Conservation (phyloP, 1,284 basidiomycete species). For the Sporisorium scitamineum region DNA sequence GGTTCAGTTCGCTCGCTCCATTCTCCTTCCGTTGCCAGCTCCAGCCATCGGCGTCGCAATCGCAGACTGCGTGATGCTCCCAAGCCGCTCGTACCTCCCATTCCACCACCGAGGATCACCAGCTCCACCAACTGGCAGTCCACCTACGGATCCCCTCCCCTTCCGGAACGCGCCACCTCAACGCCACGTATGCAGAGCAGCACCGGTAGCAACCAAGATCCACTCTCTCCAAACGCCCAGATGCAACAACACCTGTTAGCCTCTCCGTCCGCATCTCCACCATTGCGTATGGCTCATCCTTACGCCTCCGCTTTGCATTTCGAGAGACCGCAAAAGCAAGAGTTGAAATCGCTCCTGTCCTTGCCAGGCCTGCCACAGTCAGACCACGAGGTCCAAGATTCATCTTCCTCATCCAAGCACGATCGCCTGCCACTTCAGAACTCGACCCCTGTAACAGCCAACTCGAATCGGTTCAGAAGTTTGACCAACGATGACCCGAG, state of each 20-base stretch:
- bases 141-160: slow-evolving; percentile 38
- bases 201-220: slow-evolving; percentile 20
- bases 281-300: slow-evolving; percentile 25
- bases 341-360: not conserved
- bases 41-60: slow-evolving; percentile 20
- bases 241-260: slow-evolving; percentile 5
- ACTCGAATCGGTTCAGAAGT: slow-evolving; percentile 6
- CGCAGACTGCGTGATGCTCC: slow-evolving; percentile 25
- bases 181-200: slow-evolving; percentile 8
- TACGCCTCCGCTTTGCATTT: slow-evolving; percentile 20
- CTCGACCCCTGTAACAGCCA: slow-evolving; percentile 9
- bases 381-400: not conserved
- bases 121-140: slow-evolving; percentile 48
- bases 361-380: not conserved
- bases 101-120: slow-evolving; percentile 37
- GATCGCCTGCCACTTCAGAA: slow-evolving; percentile 11
- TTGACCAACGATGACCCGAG: not conserved
- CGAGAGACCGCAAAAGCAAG: slow-evolving; percentile 6
- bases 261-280: slow-evolving; percentile 18
- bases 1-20: slow-evolving; percentile 29
- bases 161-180: slow-evolving; percentile 21
- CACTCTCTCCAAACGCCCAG: no score
- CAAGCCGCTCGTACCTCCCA: slow-evolving; percentile 37
- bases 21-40: slow-evolving; percentile 24
- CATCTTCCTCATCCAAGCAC: not conserved